A percentile compares a stretch with the other conserved stretches of the same genome.
Conservation (phyloP, 1,284 basidiomycete genomes). For the Malassezia yamatoensis region DNA sequence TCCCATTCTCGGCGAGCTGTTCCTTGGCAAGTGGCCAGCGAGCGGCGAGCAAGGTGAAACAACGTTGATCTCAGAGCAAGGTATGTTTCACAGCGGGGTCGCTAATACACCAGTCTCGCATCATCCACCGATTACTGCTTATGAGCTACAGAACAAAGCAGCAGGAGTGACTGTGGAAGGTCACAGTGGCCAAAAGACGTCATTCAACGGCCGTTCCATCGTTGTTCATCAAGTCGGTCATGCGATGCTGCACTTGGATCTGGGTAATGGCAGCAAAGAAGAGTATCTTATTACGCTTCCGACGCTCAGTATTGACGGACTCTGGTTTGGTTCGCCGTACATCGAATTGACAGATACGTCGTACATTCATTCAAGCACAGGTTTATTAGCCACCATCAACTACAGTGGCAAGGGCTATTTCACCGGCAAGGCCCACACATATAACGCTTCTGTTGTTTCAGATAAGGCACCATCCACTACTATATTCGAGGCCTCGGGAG, state of each 20-base stretch:
- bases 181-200: conserved; percentile 90
- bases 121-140: conserved; percentile 55
- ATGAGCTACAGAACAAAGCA: conserved; percentile 67
- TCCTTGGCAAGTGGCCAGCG: conserved; percentile 85
- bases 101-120: conserved; percentile 27
- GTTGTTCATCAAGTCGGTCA: conserved; percentile 92
- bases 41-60: conserved; percentile 70
- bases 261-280: conserved; percentile 55
- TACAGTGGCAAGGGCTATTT: conserved; percentile 94
- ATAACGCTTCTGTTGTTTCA: conserved; percentile 66
- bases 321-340: conserved; percentile 57
- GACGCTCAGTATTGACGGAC: conserved; percentile 47
- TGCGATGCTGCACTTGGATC: conserved; percentile 65
- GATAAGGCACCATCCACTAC: conserved; percentile 49
- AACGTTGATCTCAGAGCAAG: conserved; percentile 77
- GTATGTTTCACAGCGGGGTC: conserved; percentile 55
- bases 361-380: conserved; percentile 71
- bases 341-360: conserved; percentile 78
- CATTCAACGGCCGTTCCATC: conserved; percentile 61
- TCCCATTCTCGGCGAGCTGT: conserved; percentile 78
- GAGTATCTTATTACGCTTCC: conserved; percentile 83
- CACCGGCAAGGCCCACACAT: conserved; percentile 79
- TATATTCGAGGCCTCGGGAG: conserved; percentile 65
- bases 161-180: conserved; percentile 74
- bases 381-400: conserved; percentile 58